phyloP scores from a whole-genome alignment of 1,284 basidiomycete genomes.

The Sporisorium reilianum region DNA sequence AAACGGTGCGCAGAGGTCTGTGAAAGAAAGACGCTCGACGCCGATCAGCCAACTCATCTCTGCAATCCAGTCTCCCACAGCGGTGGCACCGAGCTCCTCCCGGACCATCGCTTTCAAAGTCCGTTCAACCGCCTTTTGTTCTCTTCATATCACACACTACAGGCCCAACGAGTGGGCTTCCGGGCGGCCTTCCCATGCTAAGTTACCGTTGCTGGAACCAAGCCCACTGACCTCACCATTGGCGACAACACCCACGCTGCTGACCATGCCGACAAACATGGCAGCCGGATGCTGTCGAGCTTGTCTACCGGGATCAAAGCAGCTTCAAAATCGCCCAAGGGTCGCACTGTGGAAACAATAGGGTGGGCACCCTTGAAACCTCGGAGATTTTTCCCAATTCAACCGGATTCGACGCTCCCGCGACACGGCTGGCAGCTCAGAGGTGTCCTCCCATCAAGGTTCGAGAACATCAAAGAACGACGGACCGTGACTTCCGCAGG shows the following conservation, averaged over 20 bases:
- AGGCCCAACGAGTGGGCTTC: neutral
- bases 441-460: neutral
- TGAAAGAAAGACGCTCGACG: neutral
- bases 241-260: too few relatives aligned
- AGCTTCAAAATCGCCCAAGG: neutral
- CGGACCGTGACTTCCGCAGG: neutral
- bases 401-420: too few relatives aligned
- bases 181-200: neutral
- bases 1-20: neutral
- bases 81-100: neutral
- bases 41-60: neutral
- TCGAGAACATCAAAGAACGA: neutral
- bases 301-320: too few relatives aligned
- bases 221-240: too few relatives aligned
- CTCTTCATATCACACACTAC: neutral
- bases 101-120: neutral
- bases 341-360: neutral
- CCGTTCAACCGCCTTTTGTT: neutral
- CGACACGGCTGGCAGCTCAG: neutral
- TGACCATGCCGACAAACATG: too few relatives aligned
- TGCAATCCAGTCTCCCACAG: neutral
- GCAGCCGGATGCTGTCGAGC: too few relatives aligned
- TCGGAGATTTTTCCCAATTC: neutral
- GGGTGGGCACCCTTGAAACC: neutral
- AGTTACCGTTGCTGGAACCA: too few relatives aligned